phyloP scores from a whole-genome alignment of 805 yeast species.

The Zygosaccharomyces rouxii region DNA sequence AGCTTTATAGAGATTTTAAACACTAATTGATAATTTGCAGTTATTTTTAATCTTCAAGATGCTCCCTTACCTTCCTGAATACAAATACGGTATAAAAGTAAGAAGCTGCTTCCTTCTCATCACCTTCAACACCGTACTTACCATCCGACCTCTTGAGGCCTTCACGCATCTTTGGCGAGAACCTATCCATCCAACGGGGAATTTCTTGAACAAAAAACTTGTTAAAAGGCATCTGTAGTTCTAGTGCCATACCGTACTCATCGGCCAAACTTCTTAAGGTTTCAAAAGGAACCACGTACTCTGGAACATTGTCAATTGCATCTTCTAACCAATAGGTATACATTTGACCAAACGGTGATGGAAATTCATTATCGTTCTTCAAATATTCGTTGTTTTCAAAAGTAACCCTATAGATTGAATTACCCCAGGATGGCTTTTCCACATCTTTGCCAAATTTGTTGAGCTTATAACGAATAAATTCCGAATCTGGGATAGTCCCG shows the following conservation, averaged over 20 bases:
- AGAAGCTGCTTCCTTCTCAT: constrained; percentile 80
- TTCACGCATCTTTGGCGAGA: constrained; percentile 59
- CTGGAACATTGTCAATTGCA: constrained; percentile 96
- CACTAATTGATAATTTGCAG: constrained; percentile 6
- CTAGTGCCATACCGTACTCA: constrained; percentile 70
- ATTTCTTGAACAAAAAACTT: constrained; percentile 79
- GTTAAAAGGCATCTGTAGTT: constrained; percentile 70
- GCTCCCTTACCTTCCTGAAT: constrained; percentile 55
- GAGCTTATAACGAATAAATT: constrained; percentile 67
- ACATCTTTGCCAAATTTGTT: constrained; percentile 46
- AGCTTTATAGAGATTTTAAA: constrained; percentile 49
- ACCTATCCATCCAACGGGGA: constrained; percentile 54
- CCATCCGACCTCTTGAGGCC: constrained; percentile 77
- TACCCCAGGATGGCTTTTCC: constrained; percentile 69
- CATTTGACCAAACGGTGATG: constrained; percentile 75
- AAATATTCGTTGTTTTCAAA: constrained; percentile 63
- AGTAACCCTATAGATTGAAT: constrained; percentile 72
- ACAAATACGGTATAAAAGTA: constrained; percentile 84
- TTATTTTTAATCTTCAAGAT: constrained; percentile 11
- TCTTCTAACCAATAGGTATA: constrained; percentile 81
- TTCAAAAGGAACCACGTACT: constrained; percentile 93
- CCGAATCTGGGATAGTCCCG: constrained; percentile 93
- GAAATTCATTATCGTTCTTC: constrained; percentile 69
- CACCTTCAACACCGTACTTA: constrained; percentile 79
- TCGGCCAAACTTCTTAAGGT: constrained; percentile 76